A percentile compares a stretch with the other conserved stretches of the same genome.
Conservation (phyloP, 495 filamentous ascomycete genomes). For the Lasiosphaeria miniovina region DNA sequence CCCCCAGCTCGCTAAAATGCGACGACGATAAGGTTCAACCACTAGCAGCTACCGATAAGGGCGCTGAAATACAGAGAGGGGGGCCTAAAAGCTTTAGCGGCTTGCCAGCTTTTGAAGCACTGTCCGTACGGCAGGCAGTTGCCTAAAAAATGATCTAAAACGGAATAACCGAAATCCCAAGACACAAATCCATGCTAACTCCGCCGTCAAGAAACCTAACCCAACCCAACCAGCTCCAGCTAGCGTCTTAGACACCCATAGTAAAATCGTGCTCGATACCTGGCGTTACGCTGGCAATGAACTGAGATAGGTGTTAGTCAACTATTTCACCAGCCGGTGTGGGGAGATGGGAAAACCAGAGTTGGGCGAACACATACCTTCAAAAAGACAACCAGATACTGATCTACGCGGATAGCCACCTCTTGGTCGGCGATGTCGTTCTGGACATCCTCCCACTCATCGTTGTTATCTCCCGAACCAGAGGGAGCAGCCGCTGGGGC, state of each 20-base stretch:
- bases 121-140: no score
- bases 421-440: conserved; percentile 70
- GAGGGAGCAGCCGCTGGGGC: conserved; percentile 20
- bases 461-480: conserved; percentile 43
- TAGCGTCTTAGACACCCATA: conserved; percentile 71
- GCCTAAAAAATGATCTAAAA: no score
- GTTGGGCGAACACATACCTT: conserved; percentile 47
- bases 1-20: no score
- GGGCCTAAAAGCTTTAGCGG: no score
- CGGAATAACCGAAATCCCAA: neutral
- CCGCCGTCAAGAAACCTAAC: neutral
- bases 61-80: no score
- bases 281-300: conserved; percentile 94
- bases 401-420: conserved; percentile 90
- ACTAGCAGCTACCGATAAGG: no score
- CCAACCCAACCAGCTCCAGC: neutral
- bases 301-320: conserved; percentile 44
- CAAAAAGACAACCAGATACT: conserved; percentile 95
- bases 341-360: neutral
- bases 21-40: no score
- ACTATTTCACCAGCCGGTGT: neutral
- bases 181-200: neutral
- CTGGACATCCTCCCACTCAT: conserved; percentile 84
- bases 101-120: no score
- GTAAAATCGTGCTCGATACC: conserved; percentile 98